Base-by-base conservation (phyloP, 2,329 filamentous ascomycete species). In the Fusarium illudens region DNA sequence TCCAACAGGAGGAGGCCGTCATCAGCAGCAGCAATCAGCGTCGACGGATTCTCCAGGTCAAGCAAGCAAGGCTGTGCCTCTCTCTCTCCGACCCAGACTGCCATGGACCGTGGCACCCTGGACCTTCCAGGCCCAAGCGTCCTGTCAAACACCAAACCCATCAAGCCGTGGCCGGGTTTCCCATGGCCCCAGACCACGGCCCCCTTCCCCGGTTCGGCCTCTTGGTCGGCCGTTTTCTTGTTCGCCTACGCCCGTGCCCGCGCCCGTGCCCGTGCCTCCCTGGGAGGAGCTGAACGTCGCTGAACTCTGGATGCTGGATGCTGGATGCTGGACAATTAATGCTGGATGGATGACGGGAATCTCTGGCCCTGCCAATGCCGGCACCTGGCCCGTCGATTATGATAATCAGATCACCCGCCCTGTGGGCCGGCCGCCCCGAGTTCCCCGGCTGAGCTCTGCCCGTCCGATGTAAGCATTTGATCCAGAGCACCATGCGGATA, bases 211-310 rank as follows among this genome's bases (percentile, higher is more conserved):
- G 64, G 64, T 59, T 73, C 70, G 70, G 70, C 52, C 59, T 65
- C 68, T 68, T 73, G 63, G 70, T 71, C 70, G 70, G 70, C 61
- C 59, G 59, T 72, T 72, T 68, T 71, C 58, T 58, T 69, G 59
- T 62, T 65, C 57, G 65, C 62, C 67, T 54, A 53, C 61, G 62
- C 56, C 54, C 57, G 12, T 48, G 37, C 34, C 62, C 62, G 60
- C 52, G 65, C 58, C 64, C 53, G 55, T 63, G 62, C 56, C 54
- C 53, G 11, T 39, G 37, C 34, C 37, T 36, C 50, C 50, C 29
- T 36, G 32, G 22, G 20, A 42, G 37, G 20, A 44, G 32, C 36
- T 50, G 29, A 50, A 17, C 12, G 13, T 20, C 17, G 46, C 46
- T 50, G 46, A 50, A 50, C 54, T 58, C 60, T 65, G 55, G 44